phyloP scores from a whole-genome alignment of 352 stramenopile genomes.

The Sclerospora graminicola region DNA sequence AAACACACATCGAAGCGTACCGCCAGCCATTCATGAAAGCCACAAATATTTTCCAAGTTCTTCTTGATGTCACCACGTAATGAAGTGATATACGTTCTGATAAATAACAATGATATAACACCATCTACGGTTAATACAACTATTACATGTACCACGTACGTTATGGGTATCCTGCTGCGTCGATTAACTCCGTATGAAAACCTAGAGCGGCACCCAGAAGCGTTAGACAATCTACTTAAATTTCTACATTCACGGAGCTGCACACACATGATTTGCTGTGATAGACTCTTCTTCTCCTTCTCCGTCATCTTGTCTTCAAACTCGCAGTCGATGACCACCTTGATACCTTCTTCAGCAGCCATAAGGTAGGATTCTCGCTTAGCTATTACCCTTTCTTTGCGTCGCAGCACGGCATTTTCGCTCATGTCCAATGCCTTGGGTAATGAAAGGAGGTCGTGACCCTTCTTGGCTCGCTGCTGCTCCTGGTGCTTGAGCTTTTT shows the following conservation, averaged over 20 bases:
- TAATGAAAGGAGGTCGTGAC: constrained; percentile 13
- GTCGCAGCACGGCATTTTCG: constrained; percentile 49
- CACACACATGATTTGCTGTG: constrained; percentile 90
- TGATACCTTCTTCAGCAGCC: constrained; percentile 69
- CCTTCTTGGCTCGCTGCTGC: constrained; percentile 29
- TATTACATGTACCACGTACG: constrained; percentile 13
- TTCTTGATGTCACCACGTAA: constrained; percentile 56
- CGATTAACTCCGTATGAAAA: constrained; percentile 79
- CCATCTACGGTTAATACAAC: background rate
- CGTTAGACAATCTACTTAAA: background rate
- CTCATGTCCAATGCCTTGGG: constrained; percentile 71
- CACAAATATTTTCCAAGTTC: constrained; percentile 86
- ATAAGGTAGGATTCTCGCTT: constrained; percentile 76
- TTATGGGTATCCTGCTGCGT: constrained; percentile 40
- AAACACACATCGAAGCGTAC: constrained; percentile 12
- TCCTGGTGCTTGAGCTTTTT: constrained; percentile 74
- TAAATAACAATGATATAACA: constrained; percentile 1
- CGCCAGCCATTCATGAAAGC: constrained; percentile 79
- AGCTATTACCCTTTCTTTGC: constrained; percentile 42
- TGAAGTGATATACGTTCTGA: constrained; percentile 56
- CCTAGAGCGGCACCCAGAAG: constrained; percentile 17
- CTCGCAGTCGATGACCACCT: constrained; percentile 89
- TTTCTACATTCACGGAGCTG: background rate
- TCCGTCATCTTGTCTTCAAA: constrained; percentile 91
- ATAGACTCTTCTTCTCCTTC: constrained; percentile 90